Evolutionary conservation across 306 rosid species (phyloP).

Genomic region (Prinsepia uniflora): DNA sequence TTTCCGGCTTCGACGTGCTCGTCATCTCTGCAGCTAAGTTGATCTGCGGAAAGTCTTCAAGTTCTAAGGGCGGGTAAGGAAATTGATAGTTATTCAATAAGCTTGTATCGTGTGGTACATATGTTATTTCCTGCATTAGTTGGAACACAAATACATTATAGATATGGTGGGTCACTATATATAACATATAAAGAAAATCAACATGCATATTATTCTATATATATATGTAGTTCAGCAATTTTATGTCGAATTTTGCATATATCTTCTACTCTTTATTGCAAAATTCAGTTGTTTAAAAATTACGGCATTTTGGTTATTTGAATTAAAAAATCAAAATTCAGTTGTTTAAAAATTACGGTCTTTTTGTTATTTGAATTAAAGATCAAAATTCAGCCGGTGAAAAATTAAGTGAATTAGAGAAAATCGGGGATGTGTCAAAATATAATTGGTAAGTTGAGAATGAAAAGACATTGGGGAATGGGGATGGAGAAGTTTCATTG

Average conservation of each 20-base stretch:
- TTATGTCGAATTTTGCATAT: no score
- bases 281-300: no score
- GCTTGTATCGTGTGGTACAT: slow-evolving; percentile 35
- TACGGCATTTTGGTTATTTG: no score
- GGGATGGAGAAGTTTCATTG: slow-evolving; percentile 38
- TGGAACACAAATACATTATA: neutral
- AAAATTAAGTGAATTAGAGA: neutral
- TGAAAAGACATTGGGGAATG: slow-evolving; percentile 32
- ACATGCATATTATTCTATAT: neutral
- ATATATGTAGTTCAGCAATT: no score
- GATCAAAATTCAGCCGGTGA: no score
- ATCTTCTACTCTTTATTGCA: no score
- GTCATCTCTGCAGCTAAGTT: slow-evolving; percentile 50
- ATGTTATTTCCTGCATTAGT: slow-evolving; percentile 52
- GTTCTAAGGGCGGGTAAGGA: slow-evolving; percentile 63
- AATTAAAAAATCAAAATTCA: no score
- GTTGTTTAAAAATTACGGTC: no score
- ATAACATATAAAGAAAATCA: neutral
- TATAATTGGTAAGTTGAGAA: no score
- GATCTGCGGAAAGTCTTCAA: slow-evolving; percentile 73
- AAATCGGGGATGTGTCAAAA: neutral
- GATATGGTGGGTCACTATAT: neutral
- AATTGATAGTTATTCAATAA: slow-evolving; percentile 41
- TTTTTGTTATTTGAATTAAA: no score
- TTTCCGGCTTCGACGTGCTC: slow-evolving; percentile 48